Evolutionary conservation across 1,284 basidiomycete species (phyloP).

Genomic region (Melampsora abietis-canadensis): DNA sequence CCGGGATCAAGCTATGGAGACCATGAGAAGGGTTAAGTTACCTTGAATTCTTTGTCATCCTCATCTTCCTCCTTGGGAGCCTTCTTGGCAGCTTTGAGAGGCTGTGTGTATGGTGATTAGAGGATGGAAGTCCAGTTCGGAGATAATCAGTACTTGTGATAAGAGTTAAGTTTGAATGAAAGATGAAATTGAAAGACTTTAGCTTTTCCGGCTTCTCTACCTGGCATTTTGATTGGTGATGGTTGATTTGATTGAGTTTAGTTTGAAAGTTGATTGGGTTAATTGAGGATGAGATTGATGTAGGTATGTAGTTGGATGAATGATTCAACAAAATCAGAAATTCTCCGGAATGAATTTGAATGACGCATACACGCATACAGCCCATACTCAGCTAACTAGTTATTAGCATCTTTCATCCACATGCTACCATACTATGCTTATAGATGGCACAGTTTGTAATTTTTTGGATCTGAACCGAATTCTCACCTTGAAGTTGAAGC

Average conservation of each 20-base stretch:
- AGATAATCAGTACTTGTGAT: neutral
- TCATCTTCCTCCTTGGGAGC: slow-evolving; percentile 39
- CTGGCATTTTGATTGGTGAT: slow-evolving; percentile 16
- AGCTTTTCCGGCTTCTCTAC: slow-evolving; percentile 35
- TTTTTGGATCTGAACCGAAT: too few relatives aligned
- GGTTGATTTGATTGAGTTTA: neutral
- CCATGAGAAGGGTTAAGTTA: neutral
- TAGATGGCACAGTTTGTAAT: too few relatives aligned
- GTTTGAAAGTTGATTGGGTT: too few relatives aligned
- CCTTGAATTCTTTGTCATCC: slow-evolving; percentile 39
- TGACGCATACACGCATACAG: too few relatives aligned
- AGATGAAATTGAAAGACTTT: slow-evolving; percentile 8
- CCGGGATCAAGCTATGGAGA: neutral
- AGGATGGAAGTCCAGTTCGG: neutral
- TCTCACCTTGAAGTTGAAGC: too few relatives aligned
- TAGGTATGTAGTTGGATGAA: neutral
- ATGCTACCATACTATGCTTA: too few relatives aligned
- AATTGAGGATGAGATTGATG: neutral
- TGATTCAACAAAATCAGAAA: neutral
- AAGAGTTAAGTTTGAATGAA: neutral
- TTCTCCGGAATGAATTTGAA: too few relatives aligned
- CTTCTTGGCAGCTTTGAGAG: slow-evolving; percentile 34
- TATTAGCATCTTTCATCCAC: too few relatives aligned
- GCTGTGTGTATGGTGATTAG: neutral
- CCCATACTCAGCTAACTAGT: too few relatives aligned